Evolutionary conservation across 345 rosid genomes (phyloP).

Genomic region (Eucalyptus dawsonii): DNA sequence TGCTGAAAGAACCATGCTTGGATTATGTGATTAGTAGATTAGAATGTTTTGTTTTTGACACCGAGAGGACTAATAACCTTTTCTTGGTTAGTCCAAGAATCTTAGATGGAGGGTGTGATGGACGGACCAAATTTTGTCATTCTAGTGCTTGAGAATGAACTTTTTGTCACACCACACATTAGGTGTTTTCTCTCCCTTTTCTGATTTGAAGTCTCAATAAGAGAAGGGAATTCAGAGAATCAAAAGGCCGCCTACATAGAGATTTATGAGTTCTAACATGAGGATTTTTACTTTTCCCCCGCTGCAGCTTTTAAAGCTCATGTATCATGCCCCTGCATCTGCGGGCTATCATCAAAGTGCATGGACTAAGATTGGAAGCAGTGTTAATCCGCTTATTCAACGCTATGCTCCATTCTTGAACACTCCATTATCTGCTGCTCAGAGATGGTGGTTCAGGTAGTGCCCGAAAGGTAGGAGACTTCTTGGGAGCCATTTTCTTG

Average conservation of each 20-base stretch:
- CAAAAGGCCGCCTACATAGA: neutral
- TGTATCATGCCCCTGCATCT: slow-evolving; percentile 91
- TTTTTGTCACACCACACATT: neutral
- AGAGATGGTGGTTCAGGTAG: slow-evolving; percentile 92
- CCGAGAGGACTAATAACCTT: neutral
- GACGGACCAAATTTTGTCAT: neutral
- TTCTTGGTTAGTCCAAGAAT: neutral
- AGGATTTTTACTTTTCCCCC: neutral
- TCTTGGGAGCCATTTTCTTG: neutral
- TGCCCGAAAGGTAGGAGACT: neutral
- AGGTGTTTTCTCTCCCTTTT: neutral
- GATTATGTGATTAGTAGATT: neutral
- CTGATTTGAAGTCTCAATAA: neutral
- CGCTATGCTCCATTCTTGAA: slow-evolving; percentile 72
- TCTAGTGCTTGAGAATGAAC: neutral
- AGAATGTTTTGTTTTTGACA: neutral
- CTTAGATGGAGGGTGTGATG: neutral
- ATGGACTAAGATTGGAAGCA: slow-evolving; percentile 71
- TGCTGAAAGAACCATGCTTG: neutral
- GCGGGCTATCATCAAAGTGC: slow-evolving; percentile 83
- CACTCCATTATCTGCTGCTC: slow-evolving; percentile 50
- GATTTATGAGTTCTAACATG: neutral
- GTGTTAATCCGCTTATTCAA: slow-evolving; percentile 43
- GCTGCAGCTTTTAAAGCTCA: slow-evolving; percentile 79
- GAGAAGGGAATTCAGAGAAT: neutral